Evolutionary conservation across 139 green algal genomes (phyloP), one percentile per base, ranked within the genome.

Genomic region (Chlorella sp.): DNA sequence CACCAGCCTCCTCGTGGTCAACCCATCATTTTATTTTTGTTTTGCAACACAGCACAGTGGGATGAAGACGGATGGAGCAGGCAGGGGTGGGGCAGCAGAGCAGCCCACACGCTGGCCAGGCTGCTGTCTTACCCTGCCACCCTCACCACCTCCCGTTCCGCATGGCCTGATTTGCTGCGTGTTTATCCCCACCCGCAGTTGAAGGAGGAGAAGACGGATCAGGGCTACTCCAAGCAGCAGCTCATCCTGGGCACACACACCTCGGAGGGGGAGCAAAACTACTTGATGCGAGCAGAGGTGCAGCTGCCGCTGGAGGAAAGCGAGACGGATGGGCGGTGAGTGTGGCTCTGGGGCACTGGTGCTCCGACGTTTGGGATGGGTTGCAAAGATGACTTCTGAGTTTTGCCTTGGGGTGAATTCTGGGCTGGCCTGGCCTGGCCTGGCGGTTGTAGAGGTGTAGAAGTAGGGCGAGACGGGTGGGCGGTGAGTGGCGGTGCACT

Each of bases 171-270:
- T n/a, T n/a, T n/a, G n/a, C n/a, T n/a, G n/a, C n/a, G n/a, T n/a
- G n/a, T n/a, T n/a, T n/a, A n/a, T n/a, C n/a, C n/a, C n/a, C 53
- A 42, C 30, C 7, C 3, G 32, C 85, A 89, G 84, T 81, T 71
- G 37, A 92, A 92, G 78, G 87, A 91, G 78, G 66, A 93, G 64
- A 86, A 91, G 64, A n/a, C 37, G 28, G 86, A 94, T 11, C 57
- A 26, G 21, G 88, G 91, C 24, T 98, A 96, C 88, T 96, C 93
- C 81, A 98, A 98, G 92, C 98, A 99, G 94, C 94, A 96, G 82
- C 91, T 99, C 66, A 95, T 99, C 42, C 93, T 99, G 86, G 98
- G 98, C 24, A 99, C 98, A 34, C 98, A 99, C 95, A 99, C 98
- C 1, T 97, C 93, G 7, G 98, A 99, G 84, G 95, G 96, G 36